Percentiles rank a stretch among this genome's conserved stretches.
These are phyloP conservation scores for Mycena pura DNA, from an alignment of 768 basidiomycete species.

Conservation along the genomic window DNA sequence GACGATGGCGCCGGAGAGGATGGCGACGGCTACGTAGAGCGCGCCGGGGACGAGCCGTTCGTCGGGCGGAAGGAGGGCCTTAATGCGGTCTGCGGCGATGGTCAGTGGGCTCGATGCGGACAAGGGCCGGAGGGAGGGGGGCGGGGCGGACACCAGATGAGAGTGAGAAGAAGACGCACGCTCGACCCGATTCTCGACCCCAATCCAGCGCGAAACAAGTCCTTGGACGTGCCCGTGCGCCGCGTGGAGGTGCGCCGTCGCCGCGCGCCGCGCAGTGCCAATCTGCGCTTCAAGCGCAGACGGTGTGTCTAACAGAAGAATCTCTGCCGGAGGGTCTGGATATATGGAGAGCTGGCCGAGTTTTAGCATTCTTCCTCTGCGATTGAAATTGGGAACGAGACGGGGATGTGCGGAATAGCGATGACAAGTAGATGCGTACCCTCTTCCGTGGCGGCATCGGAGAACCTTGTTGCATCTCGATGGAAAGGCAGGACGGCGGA, in stretches of 20 bases:
- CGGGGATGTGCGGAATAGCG: too few species aligned
- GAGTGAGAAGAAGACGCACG: conserved; percentile 56
- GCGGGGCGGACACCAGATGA: background rate
- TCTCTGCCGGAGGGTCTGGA: conserved; percentile 61
- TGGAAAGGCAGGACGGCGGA: too few species aligned
- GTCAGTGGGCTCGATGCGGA: too few species aligned
- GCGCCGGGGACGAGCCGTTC: conserved; percentile 89
- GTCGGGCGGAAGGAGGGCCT: conserved; percentile 77
- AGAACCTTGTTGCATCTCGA: too few species aligned
- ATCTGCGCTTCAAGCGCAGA: conserved; percentile 82
- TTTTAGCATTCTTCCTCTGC: background rate
- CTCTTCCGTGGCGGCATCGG: too few species aligned
- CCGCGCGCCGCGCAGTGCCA: conserved; percentile 66
- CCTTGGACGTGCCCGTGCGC: conserved; percentile 73
- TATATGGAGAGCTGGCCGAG: conserved; percentile 81
- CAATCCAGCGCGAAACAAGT: conserved; percentile 83
- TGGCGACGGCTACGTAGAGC: conserved; percentile 88
- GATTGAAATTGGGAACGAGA: background rate
- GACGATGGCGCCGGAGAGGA: conserved; percentile 87
- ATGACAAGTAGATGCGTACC: too few species aligned
- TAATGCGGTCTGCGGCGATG: conserved; percentile 81
- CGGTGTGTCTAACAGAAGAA: conserved; percentile 76
- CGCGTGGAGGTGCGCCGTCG: conserved; percentile 60
- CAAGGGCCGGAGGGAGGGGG: background rate
- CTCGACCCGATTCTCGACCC: conserved; percentile 84